Evolutionary conservation across 352 stramenopile species (phyloP).

Genomic region (Phytophthora cactorum): DNA sequence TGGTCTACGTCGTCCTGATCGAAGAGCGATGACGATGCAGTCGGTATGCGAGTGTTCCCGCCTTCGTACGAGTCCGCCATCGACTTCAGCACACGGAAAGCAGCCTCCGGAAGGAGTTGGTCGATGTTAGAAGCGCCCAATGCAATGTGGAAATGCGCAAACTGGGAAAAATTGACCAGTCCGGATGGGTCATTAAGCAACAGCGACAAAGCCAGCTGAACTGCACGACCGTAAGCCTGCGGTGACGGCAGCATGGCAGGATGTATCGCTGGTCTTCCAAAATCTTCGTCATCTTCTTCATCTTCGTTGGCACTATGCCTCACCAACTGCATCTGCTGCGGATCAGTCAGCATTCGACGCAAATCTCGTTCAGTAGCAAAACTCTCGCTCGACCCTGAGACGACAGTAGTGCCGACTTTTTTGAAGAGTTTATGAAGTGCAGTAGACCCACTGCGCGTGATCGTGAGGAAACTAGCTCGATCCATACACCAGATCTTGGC

Average conservation of each 20-base stretch:
- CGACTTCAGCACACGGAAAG: constrained; percentile 77
- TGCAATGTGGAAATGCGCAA: constrained; percentile 89
- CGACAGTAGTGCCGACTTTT: constrained; percentile 56
- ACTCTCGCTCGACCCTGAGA: constrained; percentile 47
- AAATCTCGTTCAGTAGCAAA: constrained; percentile 70
- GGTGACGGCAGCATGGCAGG: constrained; percentile 27
- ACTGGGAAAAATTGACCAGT: constrained; percentile 89
- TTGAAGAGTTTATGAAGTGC: constrained; percentile 80
- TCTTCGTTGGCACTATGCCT: constrained; percentile 39
- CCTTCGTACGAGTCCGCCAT: constrained; percentile 35
- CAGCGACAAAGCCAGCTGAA: constrained; percentile 67
- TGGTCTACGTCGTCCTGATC: constrained; percentile 29
- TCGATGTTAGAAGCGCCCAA: constrained; percentile 71
- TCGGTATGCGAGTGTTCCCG: constrained; percentile 11
- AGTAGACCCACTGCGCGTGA: constrained; percentile 81
- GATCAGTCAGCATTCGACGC: constrained; percentile 58
- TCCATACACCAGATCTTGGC: constrained; percentile 96
- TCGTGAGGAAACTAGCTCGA: constrained; percentile 82
- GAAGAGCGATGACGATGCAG: constrained; percentile 8
- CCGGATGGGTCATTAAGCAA: constrained; percentile 77
- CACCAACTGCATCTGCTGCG: constrained; percentile 39
- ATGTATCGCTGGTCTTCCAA: not conserved
- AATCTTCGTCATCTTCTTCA: constrained; percentile 5
- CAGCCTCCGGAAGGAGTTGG: constrained; percentile 75
- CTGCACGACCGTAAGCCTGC: constrained; percentile 54